phyloP scores from a whole-genome alignment of 2,329 filamentous ascomycete genomes.

The Teratosphaeria epicoccoides region DNA sequence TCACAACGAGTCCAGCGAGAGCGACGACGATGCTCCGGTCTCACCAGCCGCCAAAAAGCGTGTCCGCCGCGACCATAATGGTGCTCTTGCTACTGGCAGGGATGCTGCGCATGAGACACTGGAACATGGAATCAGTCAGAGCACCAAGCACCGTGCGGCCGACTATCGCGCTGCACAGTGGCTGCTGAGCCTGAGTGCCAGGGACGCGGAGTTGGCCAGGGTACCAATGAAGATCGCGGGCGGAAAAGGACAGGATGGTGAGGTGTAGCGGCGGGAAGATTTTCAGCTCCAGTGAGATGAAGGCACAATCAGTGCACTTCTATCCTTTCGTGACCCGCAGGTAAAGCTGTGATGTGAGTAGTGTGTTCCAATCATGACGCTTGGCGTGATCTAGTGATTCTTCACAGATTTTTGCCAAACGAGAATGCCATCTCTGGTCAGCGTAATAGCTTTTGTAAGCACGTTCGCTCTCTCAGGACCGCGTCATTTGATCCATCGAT shows the following conservation, averaged over 20 bases:
- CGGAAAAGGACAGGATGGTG: constrained; percentile 6
- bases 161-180: constrained; percentile 17
- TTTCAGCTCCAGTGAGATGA: too few relatives aligned
- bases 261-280: constrained; percentile 3
- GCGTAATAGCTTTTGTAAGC: too few relatives aligned
- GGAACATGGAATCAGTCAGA: not conserved
- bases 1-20: constrained; percentile 9
- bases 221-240: constrained; percentile 4
- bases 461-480: too few relatives aligned
- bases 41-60: constrained; percentile 2
- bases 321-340: too few relatives aligned
- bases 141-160: constrained; percentile 6
- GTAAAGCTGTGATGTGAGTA: too few relatives aligned
- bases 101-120: not conserved
- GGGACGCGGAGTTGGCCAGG: constrained; percentile 14
- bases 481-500: too few relatives aligned
- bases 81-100: not conserved
- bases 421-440: too few relatives aligned
- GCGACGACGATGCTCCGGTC: constrained; percentile 11
- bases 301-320: not conserved
- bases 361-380: too few relatives aligned
- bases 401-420: too few relatives aligned
- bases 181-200: constrained; percentile 14
- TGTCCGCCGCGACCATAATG: not conserved
- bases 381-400: too few relatives aligned